A percentile compares a stretch with the other conserved stretches of the same genome.
Evolutionary conservation across 139 green algal genomes (phyloP).

Genomic region (Yamagishiella unicocca): DNA sequence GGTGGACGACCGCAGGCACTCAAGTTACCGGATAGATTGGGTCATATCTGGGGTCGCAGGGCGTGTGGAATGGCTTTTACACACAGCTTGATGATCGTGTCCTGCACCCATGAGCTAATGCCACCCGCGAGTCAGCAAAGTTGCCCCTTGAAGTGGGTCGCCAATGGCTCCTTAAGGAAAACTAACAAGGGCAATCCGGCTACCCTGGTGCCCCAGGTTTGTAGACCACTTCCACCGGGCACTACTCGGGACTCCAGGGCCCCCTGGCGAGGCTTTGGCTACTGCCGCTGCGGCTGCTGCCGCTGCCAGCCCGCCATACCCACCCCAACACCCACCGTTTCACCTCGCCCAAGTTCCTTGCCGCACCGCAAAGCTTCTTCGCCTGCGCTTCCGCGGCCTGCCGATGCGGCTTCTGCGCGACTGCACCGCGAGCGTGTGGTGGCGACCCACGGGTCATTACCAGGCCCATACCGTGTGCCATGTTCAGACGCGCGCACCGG

Average conservation of each 20-base stretch:
- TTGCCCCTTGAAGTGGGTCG: too few species aligned
- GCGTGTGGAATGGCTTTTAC: too few species aligned
- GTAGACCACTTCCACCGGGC: conserved; percentile 43
- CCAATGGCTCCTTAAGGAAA: too few species aligned
- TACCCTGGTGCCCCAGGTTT: conserved; percentile 53
- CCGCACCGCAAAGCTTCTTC: neutral
- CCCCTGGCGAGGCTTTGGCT: too few species aligned
- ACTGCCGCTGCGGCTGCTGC: neutral
- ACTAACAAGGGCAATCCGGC: too few species aligned
- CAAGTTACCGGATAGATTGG: too few species aligned
- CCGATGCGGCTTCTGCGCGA: neutral
- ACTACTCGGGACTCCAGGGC: neutral
- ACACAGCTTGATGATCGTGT: too few species aligned
- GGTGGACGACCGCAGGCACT: too few species aligned
- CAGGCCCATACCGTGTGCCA: neutral
- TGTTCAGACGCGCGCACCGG: neutral
- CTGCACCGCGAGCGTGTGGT: conserved; percentile 30
- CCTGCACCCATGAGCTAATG: too few species aligned
- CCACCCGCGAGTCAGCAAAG: too few species aligned
- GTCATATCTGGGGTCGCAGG: too few species aligned
- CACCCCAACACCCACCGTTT: neutral
- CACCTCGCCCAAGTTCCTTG: neutral
- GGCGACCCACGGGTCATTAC: conserved; percentile 11
- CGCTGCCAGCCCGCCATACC: neutral
- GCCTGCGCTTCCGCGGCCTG: neutral